Evolutionary conservation across 169 alveolate genomes (phyloP), one percentile per base, ranked within the genome.

Genomic region (Eimeria maxima): DNA sequence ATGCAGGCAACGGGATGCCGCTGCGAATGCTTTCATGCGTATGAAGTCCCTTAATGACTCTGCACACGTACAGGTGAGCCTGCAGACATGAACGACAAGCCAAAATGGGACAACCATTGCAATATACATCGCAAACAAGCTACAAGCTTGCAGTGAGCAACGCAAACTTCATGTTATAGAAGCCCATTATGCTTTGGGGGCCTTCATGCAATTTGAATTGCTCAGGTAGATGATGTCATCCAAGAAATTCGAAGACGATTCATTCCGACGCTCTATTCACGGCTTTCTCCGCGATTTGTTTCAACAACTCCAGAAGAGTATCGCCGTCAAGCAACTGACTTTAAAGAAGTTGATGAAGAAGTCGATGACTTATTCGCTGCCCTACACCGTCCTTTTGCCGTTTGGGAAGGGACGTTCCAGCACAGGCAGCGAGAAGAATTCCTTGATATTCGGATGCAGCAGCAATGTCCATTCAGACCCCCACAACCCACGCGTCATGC

Each of bases 211-310:
- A 60, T 50, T 3, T 83, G 53, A 38, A 50, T 42, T 57, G 55
- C 20, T 87, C 93, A 87, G 93, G 65, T 87, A 87, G 93, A 87
- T 38, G 93, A 87, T 33, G 93, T 87, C 47, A 63, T 87, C 33
- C 93, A 87, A 67, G 60, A 60, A 18, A 33, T 87, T 27, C 78
- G 93, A 11, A 33, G 5, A 8, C 33, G 78, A 42, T 87, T 87
- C 18, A 60, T 67, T 57, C n/a, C 63, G 33, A 63, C 81, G 18
- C 78, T 87, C 44, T 38, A 57, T 44, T 29, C 81, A 29, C 50
- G 93, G 65, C 27, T 87, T 10, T 87, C 93, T 29, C 78, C 81
- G 42, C 67, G 42, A n/a, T 87, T 87, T 33, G 50, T 87, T 44
- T 87, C 93, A 47, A 42, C 42, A 44, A 87, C 8, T 18, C 44